Evolutionary conservation across 1,284 basidiomycete genomes (phyloP), one percentile per base, ranked within the genome.

Genomic region (Ganoderma boninense): DNA sequence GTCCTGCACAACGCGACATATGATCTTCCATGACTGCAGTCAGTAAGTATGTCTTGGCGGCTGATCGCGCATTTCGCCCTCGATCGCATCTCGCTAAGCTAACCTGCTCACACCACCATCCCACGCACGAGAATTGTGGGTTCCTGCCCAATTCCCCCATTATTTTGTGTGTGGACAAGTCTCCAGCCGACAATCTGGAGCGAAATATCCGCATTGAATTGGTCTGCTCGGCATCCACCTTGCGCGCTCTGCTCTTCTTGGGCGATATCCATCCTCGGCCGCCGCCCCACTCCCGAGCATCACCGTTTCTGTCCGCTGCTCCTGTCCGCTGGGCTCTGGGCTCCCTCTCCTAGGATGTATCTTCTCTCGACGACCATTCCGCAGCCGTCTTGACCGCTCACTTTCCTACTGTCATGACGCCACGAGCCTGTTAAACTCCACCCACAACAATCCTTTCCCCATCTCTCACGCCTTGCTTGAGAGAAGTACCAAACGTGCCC

Each of bases 211-310:
- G 65, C 52, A 66, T 60, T 69, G 59, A 68, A 69, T 69, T 62
- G 59, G 49, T 40, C 56, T 44, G 65, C 57, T 59, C 66, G 69
- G 72, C 68, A 69, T 71, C 64, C 49, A 69, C 68, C 65, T 49
- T 59, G 69, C 62, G 66, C 72, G 69, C 72, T 65, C 60, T 60
- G 38, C 23, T 62, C 54, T 57, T 71, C 65, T 70, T 62, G 69
- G 70, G 70, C 68, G 66, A 65, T 68, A 71, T 71, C 61, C 65
- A 46, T 63, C 38, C 63, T 65, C 68, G 70, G 69, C 70, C 44
- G 70, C 70, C 73, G 73, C 68, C 64, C 57, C 69, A 62, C 62
- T 73, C 65, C 67, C 69, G 69, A 69, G 69, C 72, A 65, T 68
- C 73, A 64, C 70, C 63, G 64, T 64, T 54, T 57, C 60, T 60